These are phyloP conservation scores for Hypomontagnella monticulosa DNA, from an alignment of 495 filamentous ascomycete genomes.

Conservation along the genomic window DNA sequence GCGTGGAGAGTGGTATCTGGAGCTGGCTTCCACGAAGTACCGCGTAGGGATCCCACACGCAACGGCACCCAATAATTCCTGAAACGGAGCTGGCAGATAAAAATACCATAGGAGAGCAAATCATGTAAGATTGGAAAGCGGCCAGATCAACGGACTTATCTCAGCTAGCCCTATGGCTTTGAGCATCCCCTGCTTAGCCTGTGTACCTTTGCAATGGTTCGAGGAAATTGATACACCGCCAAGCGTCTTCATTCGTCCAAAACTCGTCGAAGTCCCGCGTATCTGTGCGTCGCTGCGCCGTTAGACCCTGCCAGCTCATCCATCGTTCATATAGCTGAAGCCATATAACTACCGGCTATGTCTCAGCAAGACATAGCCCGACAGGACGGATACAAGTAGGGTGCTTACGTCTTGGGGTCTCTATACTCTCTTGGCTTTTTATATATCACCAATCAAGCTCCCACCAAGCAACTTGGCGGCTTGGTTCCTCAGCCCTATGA, in stretches of 20 bases:
- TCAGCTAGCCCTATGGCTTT: too few relatives aligned
- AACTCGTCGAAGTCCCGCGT: neutral
- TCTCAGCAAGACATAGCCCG: too few relatives aligned
- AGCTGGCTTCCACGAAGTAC: too few relatives aligned
- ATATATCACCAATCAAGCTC: conserved; percentile 19
- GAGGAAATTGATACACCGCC: neutral
- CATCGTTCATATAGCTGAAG: neutral
- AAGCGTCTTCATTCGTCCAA: conserved; percentile 11
- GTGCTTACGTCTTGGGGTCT: neutral
- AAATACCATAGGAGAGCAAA: too few relatives aligned
- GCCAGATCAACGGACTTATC: too few relatives aligned
- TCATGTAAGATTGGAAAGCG: too few relatives aligned
- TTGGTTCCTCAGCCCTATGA: conserved; percentile 22
- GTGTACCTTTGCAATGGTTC: too few relatives aligned
- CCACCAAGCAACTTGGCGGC: conserved; percentile 30
- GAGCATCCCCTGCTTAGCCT: too few relatives aligned
- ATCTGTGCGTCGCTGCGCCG: conserved; percentile 11
- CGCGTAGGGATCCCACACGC: too few relatives aligned
- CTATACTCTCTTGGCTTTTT: conserved; percentile 22
- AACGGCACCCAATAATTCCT: too few relatives aligned
- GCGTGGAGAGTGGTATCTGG: too few relatives aligned
- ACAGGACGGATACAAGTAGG: neutral
- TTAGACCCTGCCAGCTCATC: conserved; percentile 27
- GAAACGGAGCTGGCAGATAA: too few relatives aligned
- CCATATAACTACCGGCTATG: neutral